Conservation (phyloP, 768 basidiomycete species). For the Lactifluus volemus region DNA sequence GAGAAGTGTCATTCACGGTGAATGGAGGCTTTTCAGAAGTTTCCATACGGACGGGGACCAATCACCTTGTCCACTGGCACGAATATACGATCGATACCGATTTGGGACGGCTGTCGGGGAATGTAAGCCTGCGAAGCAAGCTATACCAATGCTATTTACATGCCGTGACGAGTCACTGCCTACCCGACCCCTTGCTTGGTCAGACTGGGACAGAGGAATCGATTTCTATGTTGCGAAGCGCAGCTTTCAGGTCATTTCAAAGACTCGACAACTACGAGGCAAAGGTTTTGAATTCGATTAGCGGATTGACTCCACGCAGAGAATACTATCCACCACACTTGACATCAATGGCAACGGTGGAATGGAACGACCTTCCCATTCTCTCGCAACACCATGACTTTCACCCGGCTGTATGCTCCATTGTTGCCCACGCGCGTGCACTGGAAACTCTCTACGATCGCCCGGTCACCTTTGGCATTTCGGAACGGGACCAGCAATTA, state of each 20-base stretch:
- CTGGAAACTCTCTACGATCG: neutral
- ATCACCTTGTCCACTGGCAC: slow-evolving; percentile 18
- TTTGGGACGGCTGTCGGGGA: slow-evolving; percentile 26
- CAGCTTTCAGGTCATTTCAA: slow-evolving; percentile 34
- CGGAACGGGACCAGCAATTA: neutral
- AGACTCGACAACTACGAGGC: slow-evolving; percentile 17
- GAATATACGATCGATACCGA: slow-evolving; percentile 27
- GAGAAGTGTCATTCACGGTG: neutral
- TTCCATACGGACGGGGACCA: neutral
- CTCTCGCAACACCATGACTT: slow-evolving; percentile 10
- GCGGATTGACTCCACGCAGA: neutral
- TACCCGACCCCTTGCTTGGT: slow-evolving; percentile 37
- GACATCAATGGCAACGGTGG: neutral
- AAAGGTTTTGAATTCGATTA: neutral
- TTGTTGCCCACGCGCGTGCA: neutral
- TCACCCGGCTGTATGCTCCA: neutral
- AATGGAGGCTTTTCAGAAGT: neutral
- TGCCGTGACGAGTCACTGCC: slow-evolving; percentile 34
- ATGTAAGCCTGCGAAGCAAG: slow-evolving; percentile 23
- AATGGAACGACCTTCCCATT: neutral
- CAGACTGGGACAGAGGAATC: slow-evolving; percentile 39
- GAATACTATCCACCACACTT: neutral
- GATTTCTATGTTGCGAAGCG: slow-evolving; percentile 31
- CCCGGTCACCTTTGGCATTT: neutral
- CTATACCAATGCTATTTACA: slow-evolving; percentile 39